These are phyloP conservation scores for Ustilago shanxiensis DNA, from an alignment of 1,284 basidiomycete genomes.

Conservation along the genomic window DNA sequence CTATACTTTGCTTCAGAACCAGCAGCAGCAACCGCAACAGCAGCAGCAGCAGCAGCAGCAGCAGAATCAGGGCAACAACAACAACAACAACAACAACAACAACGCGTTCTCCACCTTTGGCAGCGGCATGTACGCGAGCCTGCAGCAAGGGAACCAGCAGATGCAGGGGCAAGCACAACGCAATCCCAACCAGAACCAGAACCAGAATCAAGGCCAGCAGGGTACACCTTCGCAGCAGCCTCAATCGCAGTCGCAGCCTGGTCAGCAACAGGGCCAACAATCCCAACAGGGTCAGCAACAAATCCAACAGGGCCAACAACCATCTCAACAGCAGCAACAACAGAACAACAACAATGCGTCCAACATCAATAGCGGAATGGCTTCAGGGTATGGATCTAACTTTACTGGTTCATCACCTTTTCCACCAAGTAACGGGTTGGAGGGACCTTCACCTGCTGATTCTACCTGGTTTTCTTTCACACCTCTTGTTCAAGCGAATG, in stretches of 20 bases:
- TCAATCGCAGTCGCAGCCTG: too few species aligned
- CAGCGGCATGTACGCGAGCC: slow-evolving; percentile 18
- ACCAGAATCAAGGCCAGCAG: slow-evolving; percentile 11
- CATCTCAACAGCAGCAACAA: slow-evolving; percentile 14
- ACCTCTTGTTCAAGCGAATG: slow-evolving; percentile 45
- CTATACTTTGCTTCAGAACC: slow-evolving; percentile 54
- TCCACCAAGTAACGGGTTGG: slow-evolving; percentile 31
- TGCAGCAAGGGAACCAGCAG: slow-evolving; percentile 26
- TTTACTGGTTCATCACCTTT: slow-evolving; percentile 37
- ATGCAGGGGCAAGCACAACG: slow-evolving; percentile 29
- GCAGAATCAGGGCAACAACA: slow-evolving; percentile 24
- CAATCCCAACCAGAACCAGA: slow-evolving; percentile 18
- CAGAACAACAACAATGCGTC: slow-evolving; percentile 12
- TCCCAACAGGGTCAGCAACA: slow-evolving; percentile 14
- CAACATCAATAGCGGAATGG: slow-evolving; percentile 23
- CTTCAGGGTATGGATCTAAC: slow-evolving; percentile 7
- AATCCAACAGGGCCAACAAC: slow-evolving; percentile 12
- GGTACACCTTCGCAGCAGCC: too few species aligned
- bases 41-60: slow-evolving; percentile 28
- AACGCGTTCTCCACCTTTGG: slow-evolving; percentile 20
- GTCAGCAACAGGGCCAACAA: slow-evolving; percentile 13
- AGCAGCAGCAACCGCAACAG: slow-evolving; percentile 25
- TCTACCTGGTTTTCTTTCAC: slow-evolving; percentile 60
- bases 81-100: slow-evolving; percentile 20
- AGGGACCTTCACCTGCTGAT: slow-evolving; percentile 53